Conservation (phyloP, 352 stramenopile species). For the Globisporangium parvum region DNA sequence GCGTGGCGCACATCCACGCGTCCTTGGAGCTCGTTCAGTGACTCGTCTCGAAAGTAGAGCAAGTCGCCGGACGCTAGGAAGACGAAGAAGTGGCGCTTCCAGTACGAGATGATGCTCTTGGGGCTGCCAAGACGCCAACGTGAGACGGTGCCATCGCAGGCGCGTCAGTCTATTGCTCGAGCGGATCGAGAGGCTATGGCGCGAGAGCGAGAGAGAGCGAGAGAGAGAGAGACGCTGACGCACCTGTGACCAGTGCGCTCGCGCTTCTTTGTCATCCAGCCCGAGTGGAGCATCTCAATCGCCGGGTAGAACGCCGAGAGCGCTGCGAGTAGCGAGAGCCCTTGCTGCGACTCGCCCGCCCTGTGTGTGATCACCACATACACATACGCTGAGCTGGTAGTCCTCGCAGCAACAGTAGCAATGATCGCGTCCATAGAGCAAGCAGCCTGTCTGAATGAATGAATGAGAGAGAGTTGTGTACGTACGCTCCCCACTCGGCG, state of each 20-base stretch:
- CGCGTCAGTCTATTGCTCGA: background rate
- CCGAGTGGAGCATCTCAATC: conserved; percentile 60
- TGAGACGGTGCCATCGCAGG: too few species aligned
- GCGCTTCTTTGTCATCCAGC: conserved; percentile 69
- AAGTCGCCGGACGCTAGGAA: conserved; percentile 69
- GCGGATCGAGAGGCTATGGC: background rate
- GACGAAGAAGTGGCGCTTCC: conserved; percentile 80
- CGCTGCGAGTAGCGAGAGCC: conserved; percentile 62
- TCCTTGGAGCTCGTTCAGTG: conserved; percentile 58
- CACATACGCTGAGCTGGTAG: background rate
- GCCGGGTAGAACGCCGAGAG: conserved; percentile 74
- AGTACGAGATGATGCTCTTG: conserved; percentile 81
- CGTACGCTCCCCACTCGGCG: conserved; percentile 56
- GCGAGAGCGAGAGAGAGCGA: too few species aligned
- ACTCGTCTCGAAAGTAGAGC: conserved; percentile 76
- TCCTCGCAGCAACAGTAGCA: background rate
- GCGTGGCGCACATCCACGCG: conserved; percentile 74
- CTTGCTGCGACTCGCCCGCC: conserved; percentile 68
- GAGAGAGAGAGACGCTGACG: background rate
- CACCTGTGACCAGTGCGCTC: conserved; percentile 62
- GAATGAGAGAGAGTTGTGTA: background rate
- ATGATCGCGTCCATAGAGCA: too few species aligned
- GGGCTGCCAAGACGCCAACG: conserved; percentile 12
- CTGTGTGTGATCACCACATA: conserved; percentile 13
- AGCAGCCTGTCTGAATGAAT: too few species aligned